These are phyloP conservation scores for Potentilla sterilis DNA, from an alignment of 306 rosid genomes.

Conservation along the genomic window DNA sequence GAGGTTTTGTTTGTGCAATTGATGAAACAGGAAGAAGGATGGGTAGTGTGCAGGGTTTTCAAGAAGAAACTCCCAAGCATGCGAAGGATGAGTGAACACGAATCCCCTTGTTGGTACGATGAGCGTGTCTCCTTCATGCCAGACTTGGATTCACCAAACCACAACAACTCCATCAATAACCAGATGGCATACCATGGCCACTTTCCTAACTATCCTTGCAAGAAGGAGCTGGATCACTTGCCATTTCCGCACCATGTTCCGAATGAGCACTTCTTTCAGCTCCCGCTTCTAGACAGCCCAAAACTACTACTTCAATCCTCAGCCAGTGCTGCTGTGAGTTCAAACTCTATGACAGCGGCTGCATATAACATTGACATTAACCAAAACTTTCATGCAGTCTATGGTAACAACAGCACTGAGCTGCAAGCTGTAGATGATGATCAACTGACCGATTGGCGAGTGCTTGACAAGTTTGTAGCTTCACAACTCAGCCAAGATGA, in stretches of 20 bases:
- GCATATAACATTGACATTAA: slow-evolving; percentile 41
- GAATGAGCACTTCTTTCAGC: slow-evolving; percentile 51
- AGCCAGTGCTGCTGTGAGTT: slow-evolving; percentile 13
- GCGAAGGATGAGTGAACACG: slow-evolving; percentile 69
- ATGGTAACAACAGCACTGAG: slow-evolving; percentile 20
- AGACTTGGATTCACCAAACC: slow-evolving; percentile 71
- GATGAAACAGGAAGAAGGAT: slow-evolving; percentile 86
- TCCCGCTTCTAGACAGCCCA: slow-evolving; percentile 60
- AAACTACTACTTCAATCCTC: slow-evolving; percentile 43
- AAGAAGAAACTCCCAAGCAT: slow-evolving; percentile 81
- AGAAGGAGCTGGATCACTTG: slow-evolving; percentile 58
- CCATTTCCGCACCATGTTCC: slow-evolving; percentile 36
- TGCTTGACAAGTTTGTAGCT: slow-evolving; percentile 89
- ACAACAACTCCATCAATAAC: slow-evolving; percentile 23
- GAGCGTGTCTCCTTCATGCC: slow-evolving; percentile 75
- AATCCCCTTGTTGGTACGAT: slow-evolving; percentile 80
- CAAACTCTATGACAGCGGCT: slow-evolving; percentile 28
- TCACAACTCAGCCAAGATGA: slow-evolving; percentile 85
- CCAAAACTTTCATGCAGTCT: slow-evolving; percentile 38
- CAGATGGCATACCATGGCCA: slow-evolving; percentile 38
- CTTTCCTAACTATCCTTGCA: slow-evolving; percentile 48
- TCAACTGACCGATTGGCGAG: slow-evolving; percentile 84
- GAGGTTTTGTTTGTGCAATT: not conserved
- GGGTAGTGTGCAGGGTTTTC: slow-evolving; percentile 95
- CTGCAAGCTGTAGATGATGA: slow-evolving; percentile 42